Evolutionary conservation across 73 alveolate species (phyloP), one percentile per base, ranked within the genome.

Genomic region (Paraurostyla sp.): DNA sequence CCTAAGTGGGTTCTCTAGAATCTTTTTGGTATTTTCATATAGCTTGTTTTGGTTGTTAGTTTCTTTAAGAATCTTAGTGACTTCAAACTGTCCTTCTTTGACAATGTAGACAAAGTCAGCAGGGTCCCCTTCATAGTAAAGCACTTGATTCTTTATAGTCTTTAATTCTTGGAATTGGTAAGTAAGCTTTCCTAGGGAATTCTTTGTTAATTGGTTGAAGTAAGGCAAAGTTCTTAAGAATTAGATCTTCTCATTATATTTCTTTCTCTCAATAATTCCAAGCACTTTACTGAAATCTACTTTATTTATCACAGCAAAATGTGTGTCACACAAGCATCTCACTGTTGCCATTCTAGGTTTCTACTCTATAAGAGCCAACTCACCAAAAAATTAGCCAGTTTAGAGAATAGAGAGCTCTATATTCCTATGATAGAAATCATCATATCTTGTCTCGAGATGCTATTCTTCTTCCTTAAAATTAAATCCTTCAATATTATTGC

Each of bases 381-480:
- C 97, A 32, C 97, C 97, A 50, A 92, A 92, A 32, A 59, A 50
- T 13, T 30, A 33, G 0, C 97, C 97, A 13, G 46, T 59, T 18
- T 40, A n/a, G 3, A 92, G 82, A 0, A n/a, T 32, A 30, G 68
- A 38, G 18, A 92, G 49, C 42, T 78, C 89, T 29, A 23, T 51
- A 78, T 54, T 43, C 50, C 59, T 78, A 7, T 56, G 0, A 4
- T 1, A 11, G 35, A 65, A 65, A 27, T 78, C 49, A 23, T 78
- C 48, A 35, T 11, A 25, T n/a, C n/a, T n/a, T n/a, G n/a, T n/a
- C n/a, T n/a, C n/a, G n/a, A n/a, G n/a, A n/a, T n/a, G n/a, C n/a
- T n/a, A n/a, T n/a, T n/a, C n/a, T n/a, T n/a, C n/a, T n/a, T n/a
- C n/a, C n/a, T n/a, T n/a, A n/a, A n/a, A n/a, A n/a, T n/a, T n/a